Evolutionary conservation across 1,284 basidiomycete genomes (phyloP).

Genomic region (Puccinia horiana): DNA sequence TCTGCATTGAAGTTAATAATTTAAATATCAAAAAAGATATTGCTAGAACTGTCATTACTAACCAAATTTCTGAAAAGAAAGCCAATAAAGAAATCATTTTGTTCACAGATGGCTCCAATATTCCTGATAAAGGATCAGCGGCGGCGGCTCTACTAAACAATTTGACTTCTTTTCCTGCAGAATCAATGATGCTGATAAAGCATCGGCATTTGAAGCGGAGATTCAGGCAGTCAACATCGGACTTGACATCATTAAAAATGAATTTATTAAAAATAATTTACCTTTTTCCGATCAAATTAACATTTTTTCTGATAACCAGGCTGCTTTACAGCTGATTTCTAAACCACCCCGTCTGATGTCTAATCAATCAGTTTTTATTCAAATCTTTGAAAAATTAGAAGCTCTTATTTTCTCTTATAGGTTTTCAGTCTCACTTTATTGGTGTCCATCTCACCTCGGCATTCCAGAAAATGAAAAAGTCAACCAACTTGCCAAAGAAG

Average conservation of each 20-base stretch:
- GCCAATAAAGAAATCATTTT: background rate
- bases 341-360: background rate
- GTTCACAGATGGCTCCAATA: background rate
- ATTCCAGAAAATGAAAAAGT: conserved; percentile 1
- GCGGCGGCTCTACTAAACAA: background rate
- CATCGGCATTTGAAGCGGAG: background rate
- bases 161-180: background rate
- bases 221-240: background rate
- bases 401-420: background rate
- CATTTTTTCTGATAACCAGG: background rate
- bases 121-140: background rate
- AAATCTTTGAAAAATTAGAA: background rate
- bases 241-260: background rate
- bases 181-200: background rate
- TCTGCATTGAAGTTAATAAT: background rate
- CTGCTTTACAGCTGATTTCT: background rate
- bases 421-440: background rate
- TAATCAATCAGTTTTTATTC: background rate
- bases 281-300: background rate
- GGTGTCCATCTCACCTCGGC: background rate
- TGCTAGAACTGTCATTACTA: background rate
- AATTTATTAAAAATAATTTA: background rate
- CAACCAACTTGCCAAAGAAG: background rate
- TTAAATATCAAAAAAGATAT: background rate
- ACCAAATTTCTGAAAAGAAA: background rate